These are phyloP conservation scores for Aspergillus tamarii DNA, from an alignment of 2,329 filamentous ascomycete species.

Conservation along the genomic window DNA sequence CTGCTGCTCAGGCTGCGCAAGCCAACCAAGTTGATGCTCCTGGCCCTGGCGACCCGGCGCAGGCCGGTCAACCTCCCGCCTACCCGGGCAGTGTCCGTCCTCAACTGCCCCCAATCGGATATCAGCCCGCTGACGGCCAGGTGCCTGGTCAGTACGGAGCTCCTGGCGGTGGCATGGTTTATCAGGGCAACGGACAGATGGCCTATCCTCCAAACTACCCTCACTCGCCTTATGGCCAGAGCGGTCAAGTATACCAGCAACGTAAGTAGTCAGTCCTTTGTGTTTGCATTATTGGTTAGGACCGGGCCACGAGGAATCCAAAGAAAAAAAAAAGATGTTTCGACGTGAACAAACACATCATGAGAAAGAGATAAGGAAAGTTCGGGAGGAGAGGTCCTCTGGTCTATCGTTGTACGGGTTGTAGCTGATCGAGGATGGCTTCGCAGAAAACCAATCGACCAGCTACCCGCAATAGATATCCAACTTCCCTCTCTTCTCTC, in stretches of 20 bases:
- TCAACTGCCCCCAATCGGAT: constrained; percentile 76
- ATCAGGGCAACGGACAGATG: constrained; percentile 54
- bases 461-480: constrained; percentile 42
- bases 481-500: constrained; percentile 26
- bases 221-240: constrained; percentile 54
- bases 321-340: constrained; percentile 18
- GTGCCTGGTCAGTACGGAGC: constrained; percentile 66
- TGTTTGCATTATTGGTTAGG: constrained; percentile 26
- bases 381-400: constrained; percentile 21
- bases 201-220: constrained; percentile 52
- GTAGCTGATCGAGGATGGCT: constrained; percentile 37
- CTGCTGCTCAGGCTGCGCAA: constrained; percentile 57
- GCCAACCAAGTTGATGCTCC: constrained; percentile 50
- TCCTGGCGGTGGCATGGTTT: constrained; percentile 54
- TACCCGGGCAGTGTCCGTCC: constrained; percentile 59
- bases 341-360: constrained; percentile 15
- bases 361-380: constrained; percentile 13
- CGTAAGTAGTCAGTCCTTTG: constrained; percentile 47
- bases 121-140: constrained; percentile 62
- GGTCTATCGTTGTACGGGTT: constrained; percentile 26
- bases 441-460: constrained; percentile 41
- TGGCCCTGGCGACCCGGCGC: constrained; percentile 52
- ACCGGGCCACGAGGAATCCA: constrained; percentile 23
- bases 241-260: constrained; percentile 54
- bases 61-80: constrained; percentile 45